phyloP scores from a whole-genome alignment of 2,329 filamentous ascomycete species.

The Didymella sp. region DNA sequence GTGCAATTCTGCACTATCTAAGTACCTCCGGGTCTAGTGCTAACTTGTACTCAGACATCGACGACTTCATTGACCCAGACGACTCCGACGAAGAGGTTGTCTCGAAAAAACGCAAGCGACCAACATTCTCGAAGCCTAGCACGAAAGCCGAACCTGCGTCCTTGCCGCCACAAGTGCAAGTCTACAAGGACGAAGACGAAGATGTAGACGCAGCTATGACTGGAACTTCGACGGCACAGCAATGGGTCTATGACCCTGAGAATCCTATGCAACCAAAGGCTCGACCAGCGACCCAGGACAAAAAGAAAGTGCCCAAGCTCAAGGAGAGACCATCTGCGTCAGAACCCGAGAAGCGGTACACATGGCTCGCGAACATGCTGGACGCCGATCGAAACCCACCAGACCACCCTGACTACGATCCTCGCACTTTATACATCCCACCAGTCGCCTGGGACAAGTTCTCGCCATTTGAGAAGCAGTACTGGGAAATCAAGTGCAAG shows the following conservation, averaged over 20 bases:
- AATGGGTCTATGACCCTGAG: conserved; percentile 79
- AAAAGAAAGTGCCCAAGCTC: conserved; percentile 42
- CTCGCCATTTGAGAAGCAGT: conserved; percentile 95
- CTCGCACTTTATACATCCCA: conserved; percentile 88
- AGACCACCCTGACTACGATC: conserved; percentile 87
- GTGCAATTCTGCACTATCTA: neutral
- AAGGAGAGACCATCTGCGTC: conserved; percentile 75
- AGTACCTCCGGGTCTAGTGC: neutral
- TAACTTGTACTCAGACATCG: conserved; percentile 66
- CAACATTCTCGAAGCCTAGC: conserved; percentile 67
- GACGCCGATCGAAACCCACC: conserved; percentile 84
- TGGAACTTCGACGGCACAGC: conserved; percentile 73
- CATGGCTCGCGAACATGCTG: conserved; percentile 85
- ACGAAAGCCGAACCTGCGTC: conserved; percentile 59
- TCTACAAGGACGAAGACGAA: conserved; percentile 57
- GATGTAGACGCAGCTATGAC: conserved; percentile 64
- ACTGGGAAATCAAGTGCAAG: conserved; percentile 99
- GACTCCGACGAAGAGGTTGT: conserved; percentile 71
- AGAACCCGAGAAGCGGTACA: conserved; percentile 84
- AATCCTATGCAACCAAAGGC: conserved; percentile 61
- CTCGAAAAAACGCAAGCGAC: conserved; percentile 74
- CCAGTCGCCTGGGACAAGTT: conserved; percentile 80
- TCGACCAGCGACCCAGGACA: conserved; percentile 46
- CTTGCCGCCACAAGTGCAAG: conserved; percentile 45
- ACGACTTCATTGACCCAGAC: conserved; percentile 86